These are phyloP conservation scores for Quercus robur DNA, from an alignment of 306 rosid species.

Conservation along the genomic window DNA sequence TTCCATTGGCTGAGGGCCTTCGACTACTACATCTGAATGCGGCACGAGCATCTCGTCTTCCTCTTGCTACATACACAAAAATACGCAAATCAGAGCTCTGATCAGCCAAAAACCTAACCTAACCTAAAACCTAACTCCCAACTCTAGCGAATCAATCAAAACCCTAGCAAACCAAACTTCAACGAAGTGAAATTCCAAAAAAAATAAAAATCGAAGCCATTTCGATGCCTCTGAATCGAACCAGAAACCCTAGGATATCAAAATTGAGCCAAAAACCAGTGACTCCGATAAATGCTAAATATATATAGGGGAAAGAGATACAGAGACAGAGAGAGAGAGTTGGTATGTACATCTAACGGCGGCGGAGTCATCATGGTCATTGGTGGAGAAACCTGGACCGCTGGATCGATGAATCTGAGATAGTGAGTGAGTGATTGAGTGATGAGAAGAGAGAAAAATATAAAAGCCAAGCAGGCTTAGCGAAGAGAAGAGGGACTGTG, in stretches of 20 bases:
- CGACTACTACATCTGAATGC: constrained; percentile 48
- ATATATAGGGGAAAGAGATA: too few relatives aligned
- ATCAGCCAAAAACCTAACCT: constrained; percentile 24
- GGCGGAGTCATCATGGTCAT: constrained; percentile 62
- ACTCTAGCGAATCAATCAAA: constrained; percentile 21
- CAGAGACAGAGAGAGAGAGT: constrained; percentile 3
- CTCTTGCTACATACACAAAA: constrained; percentile 41
- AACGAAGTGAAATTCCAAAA: background rate
- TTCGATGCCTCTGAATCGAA: constrained; percentile 6
- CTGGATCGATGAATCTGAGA: constrained; percentile 52
- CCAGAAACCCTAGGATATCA: constrained; percentile 27
- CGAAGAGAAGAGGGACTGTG: constrained; percentile 3
- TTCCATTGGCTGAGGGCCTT: constrained; percentile 69
- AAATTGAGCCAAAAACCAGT: constrained; percentile 13
- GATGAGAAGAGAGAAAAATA: background rate
- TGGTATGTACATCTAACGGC: constrained; percentile 39
- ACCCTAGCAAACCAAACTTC: constrained; percentile 33
- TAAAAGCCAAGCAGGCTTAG: constrained; percentile 16
- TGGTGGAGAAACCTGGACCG: constrained; percentile 25
- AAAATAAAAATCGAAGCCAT: constrained; percentile 7
- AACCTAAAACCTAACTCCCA: background rate
- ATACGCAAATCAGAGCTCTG: constrained; percentile 34
- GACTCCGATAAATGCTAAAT: background rate
- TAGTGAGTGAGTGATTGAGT: background rate
- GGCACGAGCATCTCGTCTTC: constrained; percentile 67